phyloP scores from a whole-genome alignment of 1,284 basidiomycete species.

The Garcileccinum viscosum region DNA sequence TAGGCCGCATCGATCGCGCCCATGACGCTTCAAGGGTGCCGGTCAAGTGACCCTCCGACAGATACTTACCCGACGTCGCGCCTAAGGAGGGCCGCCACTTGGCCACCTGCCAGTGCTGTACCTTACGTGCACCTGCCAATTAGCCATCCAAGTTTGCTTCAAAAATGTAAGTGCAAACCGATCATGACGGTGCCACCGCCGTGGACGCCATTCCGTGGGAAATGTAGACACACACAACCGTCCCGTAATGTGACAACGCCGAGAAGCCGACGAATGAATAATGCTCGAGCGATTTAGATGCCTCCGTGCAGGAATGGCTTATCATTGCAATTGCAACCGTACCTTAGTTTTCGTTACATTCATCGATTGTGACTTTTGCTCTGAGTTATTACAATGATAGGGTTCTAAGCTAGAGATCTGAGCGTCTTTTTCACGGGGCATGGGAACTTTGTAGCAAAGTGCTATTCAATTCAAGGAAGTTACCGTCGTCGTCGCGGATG shows the following conservation, averaged over 20 bases:
- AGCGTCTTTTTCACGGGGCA: not conserved
- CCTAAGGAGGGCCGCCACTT: not conserved
- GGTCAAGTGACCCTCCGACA: not conserved
- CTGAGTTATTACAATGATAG: too few relatives aligned
- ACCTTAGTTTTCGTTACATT: too few relatives aligned
- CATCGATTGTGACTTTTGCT: too few relatives aligned
- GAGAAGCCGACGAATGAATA: not conserved
- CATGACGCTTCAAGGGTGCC: slow-evolving; percentile 1
- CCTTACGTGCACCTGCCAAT: slow-evolving; percentile 2
- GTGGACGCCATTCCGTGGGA: not conserved
- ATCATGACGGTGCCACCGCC: not conserved
- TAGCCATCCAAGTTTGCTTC: not conserved
- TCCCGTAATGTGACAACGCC: not conserved
- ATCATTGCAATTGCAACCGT: too few relatives aligned
- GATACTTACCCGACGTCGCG: slow-evolving; percentile 6
- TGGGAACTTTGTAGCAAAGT: not conserved
- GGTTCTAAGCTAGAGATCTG: too few relatives aligned
- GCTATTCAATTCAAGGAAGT: not conserved
- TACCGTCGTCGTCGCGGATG: not conserved
- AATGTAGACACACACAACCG: not conserved
- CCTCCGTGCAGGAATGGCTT: not conserved
- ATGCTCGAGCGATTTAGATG: not conserved
- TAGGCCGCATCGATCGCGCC: slow-evolving; percentile 1
- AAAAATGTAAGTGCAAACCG: slow-evolving; percentile 1
- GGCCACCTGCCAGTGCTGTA: not conserved